Evolutionary conservation across 768 basidiomycete genomes (phyloP).

Genomic region (Trametes gibbosa): DNA sequence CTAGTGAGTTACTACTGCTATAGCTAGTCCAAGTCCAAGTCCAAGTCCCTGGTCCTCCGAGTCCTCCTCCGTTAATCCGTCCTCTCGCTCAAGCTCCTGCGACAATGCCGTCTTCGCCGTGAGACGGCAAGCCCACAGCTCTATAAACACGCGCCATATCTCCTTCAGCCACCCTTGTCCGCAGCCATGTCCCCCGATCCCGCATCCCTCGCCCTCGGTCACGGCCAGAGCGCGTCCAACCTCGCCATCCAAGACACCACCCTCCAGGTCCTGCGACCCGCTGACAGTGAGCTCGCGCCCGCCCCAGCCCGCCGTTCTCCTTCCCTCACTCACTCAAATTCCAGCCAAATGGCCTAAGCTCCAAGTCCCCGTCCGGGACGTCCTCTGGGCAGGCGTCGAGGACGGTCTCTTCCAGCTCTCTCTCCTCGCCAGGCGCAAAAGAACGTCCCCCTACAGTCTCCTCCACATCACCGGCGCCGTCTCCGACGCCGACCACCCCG

Average conservation of each 20-base stretch:
- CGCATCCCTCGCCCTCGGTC: conserved; percentile 9
- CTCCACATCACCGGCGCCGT: conserved; percentile 44
- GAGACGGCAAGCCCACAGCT: not conserved
- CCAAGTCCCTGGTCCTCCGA: too few species aligned
- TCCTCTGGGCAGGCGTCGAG: conserved; percentile 50
- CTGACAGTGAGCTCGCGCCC: conserved; percentile 16
- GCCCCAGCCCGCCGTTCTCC: not conserved
- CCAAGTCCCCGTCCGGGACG: conserved; percentile 44
- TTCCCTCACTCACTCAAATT: not conserved
- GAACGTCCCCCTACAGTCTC: conserved; percentile 39
- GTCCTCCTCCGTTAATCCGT: too few species aligned
- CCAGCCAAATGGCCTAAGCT: conserved; percentile 26
- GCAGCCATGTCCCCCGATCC: conserved; percentile 11
- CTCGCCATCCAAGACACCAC: conserved; percentile 30
- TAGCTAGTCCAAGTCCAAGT: too few species aligned
- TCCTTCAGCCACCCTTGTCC: not conserved
- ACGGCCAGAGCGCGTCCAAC: not conserved
- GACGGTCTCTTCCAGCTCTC: conserved; percentile 44
- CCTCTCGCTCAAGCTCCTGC: not conserved
- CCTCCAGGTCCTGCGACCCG: conserved; percentile 28
- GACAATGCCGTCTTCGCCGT: not conserved
- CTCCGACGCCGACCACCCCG: conserved; percentile 32
- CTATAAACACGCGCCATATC: not conserved
- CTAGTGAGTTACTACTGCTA: too few species aligned
- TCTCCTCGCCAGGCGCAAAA: conserved; percentile 47